A percentile compares a stretch with the other conserved stretches of the same genome.
Evolutionary conservation across 257 asterid genomes (phyloP).

Genomic region (Haberlea rhodopensis): DNA sequence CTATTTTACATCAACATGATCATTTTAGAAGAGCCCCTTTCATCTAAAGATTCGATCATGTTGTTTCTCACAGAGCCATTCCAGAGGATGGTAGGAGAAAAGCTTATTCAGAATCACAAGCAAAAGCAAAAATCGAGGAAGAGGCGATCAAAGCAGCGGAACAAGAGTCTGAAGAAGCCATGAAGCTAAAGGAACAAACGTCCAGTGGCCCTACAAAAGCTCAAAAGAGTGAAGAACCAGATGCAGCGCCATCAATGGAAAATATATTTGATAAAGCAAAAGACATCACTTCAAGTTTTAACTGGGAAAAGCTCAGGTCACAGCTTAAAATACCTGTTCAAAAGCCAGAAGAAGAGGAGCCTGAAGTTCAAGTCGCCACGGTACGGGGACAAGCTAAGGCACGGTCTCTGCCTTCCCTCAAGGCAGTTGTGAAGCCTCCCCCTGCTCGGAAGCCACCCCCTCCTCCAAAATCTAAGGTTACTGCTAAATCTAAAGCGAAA

Average conservation of each 20-base stretch:
- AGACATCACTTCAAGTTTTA: conserved; percentile 49
- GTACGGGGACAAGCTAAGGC: conserved; percentile 87
- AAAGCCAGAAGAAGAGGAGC: conserved; percentile 42
- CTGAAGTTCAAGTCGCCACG: conserved; percentile 67
- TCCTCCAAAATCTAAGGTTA: conserved; percentile 36
- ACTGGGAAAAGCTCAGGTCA: conserved; percentile 50
- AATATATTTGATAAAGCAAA: conserved; percentile 57
- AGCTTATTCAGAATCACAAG: conserved; percentile 67
- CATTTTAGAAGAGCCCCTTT: background rate
- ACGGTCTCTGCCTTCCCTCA: conserved; percentile 60
- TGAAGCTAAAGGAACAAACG: conserved; percentile 37
- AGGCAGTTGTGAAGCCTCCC: conserved; percentile 59
- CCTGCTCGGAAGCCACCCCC: conserved; percentile 33
- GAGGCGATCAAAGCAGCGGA: conserved; percentile 58
- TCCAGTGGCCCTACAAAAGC: conserved; percentile 47
- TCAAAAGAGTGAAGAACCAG: conserved; percentile 45
- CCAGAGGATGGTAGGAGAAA: conserved; percentile 89
- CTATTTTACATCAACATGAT: background rate
- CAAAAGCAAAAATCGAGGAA: conserved; percentile 60
- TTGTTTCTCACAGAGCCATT: conserved; percentile 47
- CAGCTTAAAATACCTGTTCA: conserved; percentile 53
- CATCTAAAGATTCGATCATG: background rate
- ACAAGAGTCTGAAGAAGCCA: conserved; percentile 43
- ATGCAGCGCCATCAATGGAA: conserved; percentile 59
- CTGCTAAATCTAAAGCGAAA: conserved; percentile 44